Evolutionary conservation across 2,329 filamentous ascomycete species (phyloP).

Genomic region (Corinectria fuckeliana): DNA sequence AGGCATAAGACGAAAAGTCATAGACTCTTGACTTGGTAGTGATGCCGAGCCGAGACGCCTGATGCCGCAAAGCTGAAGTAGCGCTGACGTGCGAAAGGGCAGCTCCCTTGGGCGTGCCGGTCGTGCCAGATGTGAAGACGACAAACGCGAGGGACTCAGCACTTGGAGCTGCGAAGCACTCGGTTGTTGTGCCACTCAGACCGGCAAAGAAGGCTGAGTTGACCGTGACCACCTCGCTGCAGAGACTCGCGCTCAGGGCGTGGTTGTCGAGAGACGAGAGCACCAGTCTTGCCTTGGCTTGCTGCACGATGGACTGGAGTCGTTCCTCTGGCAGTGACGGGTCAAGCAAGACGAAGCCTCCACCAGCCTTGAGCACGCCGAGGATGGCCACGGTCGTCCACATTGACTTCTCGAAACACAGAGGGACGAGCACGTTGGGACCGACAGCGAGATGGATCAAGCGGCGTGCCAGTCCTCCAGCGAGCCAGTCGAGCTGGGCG

Average conservation of each 20-base stretch:
- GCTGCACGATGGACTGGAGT: slow-evolving; percentile 8
- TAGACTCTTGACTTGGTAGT: slow-evolving; percentile 21
- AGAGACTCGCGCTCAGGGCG: neutral
- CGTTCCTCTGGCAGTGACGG: slow-evolving; percentile 14
- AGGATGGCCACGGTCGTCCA: slow-evolving; percentile 34
- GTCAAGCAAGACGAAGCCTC: slow-evolving; percentile 29
- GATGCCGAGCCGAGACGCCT: slow-evolving; percentile 4
- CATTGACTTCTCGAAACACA: slow-evolving; percentile 35
- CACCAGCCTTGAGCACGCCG: slow-evolving; percentile 35
- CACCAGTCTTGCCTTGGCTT: neutral
- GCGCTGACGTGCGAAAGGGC: slow-evolving; percentile 19
- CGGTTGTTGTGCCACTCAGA: neutral
- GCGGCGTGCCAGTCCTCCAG: slow-evolving; percentile 46
- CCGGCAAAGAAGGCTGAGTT: neutral
- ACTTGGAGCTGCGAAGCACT: neutral
- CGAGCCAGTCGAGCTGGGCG: slow-evolving; percentile 46
- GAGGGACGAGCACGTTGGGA: slow-evolving; percentile 23
- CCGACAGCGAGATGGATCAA: slow-evolving; percentile 40
- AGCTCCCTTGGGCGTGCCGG: slow-evolving; percentile 20
- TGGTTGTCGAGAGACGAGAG: neutral
- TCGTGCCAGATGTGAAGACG: slow-evolving; percentile 23
- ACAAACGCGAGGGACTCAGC: neutral
- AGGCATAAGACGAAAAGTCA: slow-evolving; percentile 32
- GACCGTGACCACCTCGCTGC: neutral
- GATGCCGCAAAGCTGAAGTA: slow-evolving; percentile 15